phyloP scores from a whole-genome alignment of 805 yeast species.

The Wickerhamomyces bovis region DNA sequence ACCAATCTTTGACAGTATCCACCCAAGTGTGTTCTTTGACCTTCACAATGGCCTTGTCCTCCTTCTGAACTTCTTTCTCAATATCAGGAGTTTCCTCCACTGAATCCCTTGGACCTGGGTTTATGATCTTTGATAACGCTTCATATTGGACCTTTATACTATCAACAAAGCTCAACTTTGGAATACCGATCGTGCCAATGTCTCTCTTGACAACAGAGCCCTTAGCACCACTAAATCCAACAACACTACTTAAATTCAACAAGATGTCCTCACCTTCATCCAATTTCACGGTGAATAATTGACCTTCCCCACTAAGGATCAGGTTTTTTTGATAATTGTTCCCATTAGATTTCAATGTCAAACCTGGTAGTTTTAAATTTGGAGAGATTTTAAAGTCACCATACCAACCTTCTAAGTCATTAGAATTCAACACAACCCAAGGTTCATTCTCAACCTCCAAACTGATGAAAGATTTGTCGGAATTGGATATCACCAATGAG shows the following conservation, averaged over 20 bases:
- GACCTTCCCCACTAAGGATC: constrained; percentile 26
- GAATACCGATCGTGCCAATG: constrained; percentile 5
- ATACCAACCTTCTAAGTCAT: constrained; percentile 16
- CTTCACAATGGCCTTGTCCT: not conserved
- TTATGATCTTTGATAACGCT: constrained; percentile 7
- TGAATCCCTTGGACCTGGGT: constrained; percentile 1
- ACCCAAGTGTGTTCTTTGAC: constrained; percentile 2
- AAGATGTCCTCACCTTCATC: constrained; percentile 19
- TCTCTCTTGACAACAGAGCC: not conserved
- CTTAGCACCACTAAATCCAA: constrained; percentile 9
- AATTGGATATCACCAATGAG: constrained; percentile 12
- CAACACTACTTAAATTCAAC: constrained; percentile 14
- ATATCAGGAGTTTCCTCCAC: not conserved
- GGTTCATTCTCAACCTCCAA: constrained; percentile 8
- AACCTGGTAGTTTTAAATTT: constrained; percentile 1
- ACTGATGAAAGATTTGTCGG: constrained; percentile 10
- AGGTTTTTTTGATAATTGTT: constrained; percentile 23
- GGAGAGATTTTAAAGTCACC: constrained; percentile 10
- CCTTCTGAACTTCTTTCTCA: not conserved
- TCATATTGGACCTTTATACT: constrained; percentile 3
- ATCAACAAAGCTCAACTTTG: constrained; percentile 9
- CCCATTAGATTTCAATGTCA: constrained; percentile 1
- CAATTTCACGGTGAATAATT: constrained; percentile 23
- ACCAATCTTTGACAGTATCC: constrained; percentile 9
- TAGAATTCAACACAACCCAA: constrained; percentile 13